Evolutionary conservation across 768 basidiomycete genomes (phyloP), one percentile per base, ranked within the genome.

Genomic region (Termitomyces heimii): DNA sequence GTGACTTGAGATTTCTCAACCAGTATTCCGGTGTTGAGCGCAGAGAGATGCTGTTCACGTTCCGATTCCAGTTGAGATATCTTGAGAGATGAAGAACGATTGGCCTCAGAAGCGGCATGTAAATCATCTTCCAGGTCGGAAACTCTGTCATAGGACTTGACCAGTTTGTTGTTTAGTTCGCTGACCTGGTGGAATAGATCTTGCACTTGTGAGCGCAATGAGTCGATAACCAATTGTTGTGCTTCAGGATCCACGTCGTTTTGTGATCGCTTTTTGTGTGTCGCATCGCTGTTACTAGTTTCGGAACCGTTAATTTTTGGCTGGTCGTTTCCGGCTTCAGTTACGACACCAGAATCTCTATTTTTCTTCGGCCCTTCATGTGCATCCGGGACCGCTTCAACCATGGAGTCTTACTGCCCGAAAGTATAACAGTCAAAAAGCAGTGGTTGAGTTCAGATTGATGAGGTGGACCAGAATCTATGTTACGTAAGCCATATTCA

Each of bases 1-100:
- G 91, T 94, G 54, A 98, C 94, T 71, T 95, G 88, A 22, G 84
- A 77, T 67, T 90, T 89, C 70, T 99, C 96, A 22, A 99, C 95
- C 43, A 98, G 77, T 42, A 96, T 73, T 9, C 96, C 96, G 0
- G 91, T 92, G 67, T 94, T 92, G 63, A 98, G 79, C 10, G 91
- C 92, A 20, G 92, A 85, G 6, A 97, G 81, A 72, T 98, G 95
- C 64, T 91, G 85, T 8, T 84, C 84, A 37, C 91, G 84, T 68
- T 96, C 93, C 45, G 85, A 76, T 70, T 97, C 92, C 32, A 99
- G 79, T 63, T 88, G 84, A 1, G 86, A 83, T 54, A 94, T 79
- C 59, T 86, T 82, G 66, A 88, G 73, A 13, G 83, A 79, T 1
- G 86, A 78, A 13, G 78, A 68, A 8, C 86, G 84, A 14, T 86